phyloP scores from a whole-genome alignment of 2,329 filamentous ascomycete species.

The Aspergillus aculeatinus region DNA sequence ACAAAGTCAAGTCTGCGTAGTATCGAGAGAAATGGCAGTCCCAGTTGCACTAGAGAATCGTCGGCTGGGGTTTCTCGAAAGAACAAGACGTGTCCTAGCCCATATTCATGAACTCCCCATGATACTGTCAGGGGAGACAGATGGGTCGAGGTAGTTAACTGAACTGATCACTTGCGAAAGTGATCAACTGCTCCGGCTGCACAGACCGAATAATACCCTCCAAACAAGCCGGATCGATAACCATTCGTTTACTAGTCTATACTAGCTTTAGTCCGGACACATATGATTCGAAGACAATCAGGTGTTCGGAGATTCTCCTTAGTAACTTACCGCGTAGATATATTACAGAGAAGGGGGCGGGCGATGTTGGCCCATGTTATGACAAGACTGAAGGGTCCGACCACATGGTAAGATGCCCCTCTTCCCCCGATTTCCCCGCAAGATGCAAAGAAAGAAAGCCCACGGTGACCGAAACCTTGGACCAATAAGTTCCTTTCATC shows the following conservation, averaged over 20 bases:
- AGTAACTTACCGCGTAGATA: too few relatives aligned
- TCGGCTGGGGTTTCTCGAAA: neutral
- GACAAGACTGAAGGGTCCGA: too few relatives aligned
- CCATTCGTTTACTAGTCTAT: neutral
- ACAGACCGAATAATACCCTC: neutral
- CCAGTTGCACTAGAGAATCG: neutral
- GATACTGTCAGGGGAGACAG: neutral
- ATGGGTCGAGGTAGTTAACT: neutral
- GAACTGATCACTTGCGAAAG: neutral
- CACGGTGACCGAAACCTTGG: too few relatives aligned
- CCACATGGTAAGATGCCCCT: too few relatives aligned
- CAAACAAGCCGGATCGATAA: neutral
- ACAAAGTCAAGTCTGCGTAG: neutral
- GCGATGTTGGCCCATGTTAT: too few relatives aligned
- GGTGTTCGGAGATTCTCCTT: neutral
- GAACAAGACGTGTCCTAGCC: neutral
- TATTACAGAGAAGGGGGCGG: too few relatives aligned
- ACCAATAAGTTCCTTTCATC: too few relatives aligned
- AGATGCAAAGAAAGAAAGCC: too few relatives aligned
- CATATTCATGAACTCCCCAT: neutral
- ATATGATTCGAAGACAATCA: neutral
- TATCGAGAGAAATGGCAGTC: neutral
- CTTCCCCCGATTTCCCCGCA: too few relatives aligned
- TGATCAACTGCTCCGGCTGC: neutral
- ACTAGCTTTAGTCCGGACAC: neutral